Base-by-base conservation (phyloP, 306 rosid genomes). In the Gastrolobium villosum region DNA sequence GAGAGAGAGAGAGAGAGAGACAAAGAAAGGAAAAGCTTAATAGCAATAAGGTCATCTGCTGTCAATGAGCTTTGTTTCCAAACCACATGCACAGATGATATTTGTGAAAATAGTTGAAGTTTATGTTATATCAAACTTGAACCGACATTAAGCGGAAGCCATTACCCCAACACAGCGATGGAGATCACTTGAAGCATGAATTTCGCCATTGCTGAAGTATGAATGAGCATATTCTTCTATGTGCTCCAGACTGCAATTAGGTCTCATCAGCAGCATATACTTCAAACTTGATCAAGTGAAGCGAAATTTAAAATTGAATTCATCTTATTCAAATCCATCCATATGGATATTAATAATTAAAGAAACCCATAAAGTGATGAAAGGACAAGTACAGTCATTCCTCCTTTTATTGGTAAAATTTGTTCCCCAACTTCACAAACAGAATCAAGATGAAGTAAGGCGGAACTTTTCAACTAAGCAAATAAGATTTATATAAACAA, bases 141-240 rank as follows among this genome's bases (percentile, higher is more conserved):
- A 30, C 62, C 8, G 66, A 41, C 75, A 67, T 59, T 57, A 57
- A 67, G 75, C 77, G 59, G 6, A 76, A 68, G 57, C 52, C 32
- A 69, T 76, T 87, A 83, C 94, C 92, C 89, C 83, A 72, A 89
- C 57, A 7, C 15, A 68, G 79, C 26, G 43, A 76, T 20, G 87
- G 64, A 94, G 82, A 61, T 89, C 89, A 61, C 59, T 70, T 50
- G 94, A 94, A 63, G 97, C 88, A 6, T 87, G 93, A 67, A 92
- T 88, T 44, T 76, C 75, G 41, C 97, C 96, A 5, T 84, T 79
- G 88, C 91, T 85, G 82, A 92, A 89, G 82, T 94, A 94, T 73
- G 95, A 89, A 49, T 87, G 93, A 45, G 96, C 94, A 77, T 83
- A 86, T 65, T 94, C 97, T 83, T 94, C 94, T 65, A 94, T 90